Evolutionary conservation across 805 yeast genomes (phyloP), one percentile per base, ranked within the genome.

Genomic region (Wickerhamiella kazuoi): DNA sequence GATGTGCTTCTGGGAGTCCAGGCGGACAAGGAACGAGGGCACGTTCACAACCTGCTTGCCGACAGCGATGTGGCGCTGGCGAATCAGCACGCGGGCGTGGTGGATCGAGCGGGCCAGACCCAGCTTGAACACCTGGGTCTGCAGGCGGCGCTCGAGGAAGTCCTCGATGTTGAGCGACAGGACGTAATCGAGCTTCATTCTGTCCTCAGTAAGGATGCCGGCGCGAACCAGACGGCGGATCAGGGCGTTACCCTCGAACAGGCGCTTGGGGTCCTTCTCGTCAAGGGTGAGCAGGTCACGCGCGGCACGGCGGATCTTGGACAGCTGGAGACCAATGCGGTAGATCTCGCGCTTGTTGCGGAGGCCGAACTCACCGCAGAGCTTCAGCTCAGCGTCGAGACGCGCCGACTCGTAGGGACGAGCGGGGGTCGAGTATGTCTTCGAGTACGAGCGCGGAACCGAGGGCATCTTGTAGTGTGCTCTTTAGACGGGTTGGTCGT

Each of bases 281-380:
- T 90, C 98, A 76, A 95, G 84, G 76, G 98, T 90, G 71, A 90
- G 79, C 62, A 90, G 75, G 64, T 90, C 97, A 80, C 98, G 94
- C 65, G 98, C 98, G 68, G 98, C 98, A 76, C 98, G 84, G 76
- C 98, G 86, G 67, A 90, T 87, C 79, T 90, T 90, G 52, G 98
- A 90, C 64, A 90, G 81, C 74, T 90, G 97, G 78, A 80, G 82
- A 68, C 93, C 93, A 67, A 90, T 86, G 80, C 98, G 84, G 93
- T 90, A 90, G 69, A 90, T 83, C 74, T 90, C 98, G 68, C 93
- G 82, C 87, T 90, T 90, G 95, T 90, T 90, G 76, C 84, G 87
- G 67, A 90, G 79, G 78, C 98, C 98, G 80, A 71, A 86, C 72
- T 90, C 97, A 76, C 98, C 98, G 64, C 93, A 96, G 65, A 90